Conservation (phyloP, 306 rosid species). For the Canavalia gladiata region DNA sequence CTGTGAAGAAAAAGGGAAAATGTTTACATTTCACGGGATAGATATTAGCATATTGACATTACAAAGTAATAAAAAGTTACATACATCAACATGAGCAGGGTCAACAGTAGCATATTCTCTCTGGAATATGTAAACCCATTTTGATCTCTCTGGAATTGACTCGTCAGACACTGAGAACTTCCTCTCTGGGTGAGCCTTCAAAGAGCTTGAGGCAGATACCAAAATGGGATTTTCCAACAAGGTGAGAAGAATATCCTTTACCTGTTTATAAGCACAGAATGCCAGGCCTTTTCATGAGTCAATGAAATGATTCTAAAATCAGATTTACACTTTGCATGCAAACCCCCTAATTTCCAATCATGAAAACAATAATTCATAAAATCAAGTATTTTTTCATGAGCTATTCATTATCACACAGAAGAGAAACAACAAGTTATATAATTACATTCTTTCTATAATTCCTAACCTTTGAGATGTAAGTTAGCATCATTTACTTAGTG, state of each 20-base stretch:
- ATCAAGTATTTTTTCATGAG: conserved; percentile 6
- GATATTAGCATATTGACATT: conserved; percentile 14
- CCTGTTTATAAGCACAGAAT: conserved; percentile 60
- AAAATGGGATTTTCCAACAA: conserved; percentile 69
- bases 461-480: conserved; percentile 4
- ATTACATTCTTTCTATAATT: background rate
- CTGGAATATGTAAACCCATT: conserved; percentile 86
- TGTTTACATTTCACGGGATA: background rate
- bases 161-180: conserved; percentile 62
- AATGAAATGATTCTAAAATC: conserved; percentile 2
- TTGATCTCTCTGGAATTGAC: conserved; percentile 53
- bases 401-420: conserved; percentile 1
- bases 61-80: conserved; percentile 8
- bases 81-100: conserved; percentile 75
- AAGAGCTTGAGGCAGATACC: conserved; percentile 59
- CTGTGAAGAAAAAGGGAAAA: background rate
- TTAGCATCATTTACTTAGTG: conserved; percentile 2
- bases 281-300: background rate
- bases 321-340: conserved; percentile 1
- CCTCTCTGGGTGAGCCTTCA: conserved; percentile 68
- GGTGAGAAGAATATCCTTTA: conserved; percentile 59
- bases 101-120: conserved; percentile 87
- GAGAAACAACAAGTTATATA: conserved; percentile 3
- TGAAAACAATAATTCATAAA: conserved; percentile 22
- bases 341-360: conserved; percentile 17